These are phyloP conservation scores for Dicorynia guianensis DNA, from an alignment of 306 rosid genomes.

Conservation along the genomic window DNA sequence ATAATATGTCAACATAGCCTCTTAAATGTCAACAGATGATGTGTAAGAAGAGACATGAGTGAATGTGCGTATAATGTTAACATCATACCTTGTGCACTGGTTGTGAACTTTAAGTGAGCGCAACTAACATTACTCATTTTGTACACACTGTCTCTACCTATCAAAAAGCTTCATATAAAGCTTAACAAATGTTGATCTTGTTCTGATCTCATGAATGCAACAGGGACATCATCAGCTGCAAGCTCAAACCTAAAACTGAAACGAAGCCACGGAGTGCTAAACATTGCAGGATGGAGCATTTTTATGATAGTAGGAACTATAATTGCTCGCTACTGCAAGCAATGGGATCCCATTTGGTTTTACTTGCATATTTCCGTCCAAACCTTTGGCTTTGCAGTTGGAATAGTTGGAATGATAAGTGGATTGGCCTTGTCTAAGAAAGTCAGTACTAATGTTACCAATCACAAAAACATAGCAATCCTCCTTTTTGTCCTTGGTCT, in stretches of 20 bases:
- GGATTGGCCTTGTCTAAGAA: conserved; percentile 34
- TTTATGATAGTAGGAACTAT: conserved; percentile 42
- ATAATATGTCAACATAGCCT: too few relatives aligned
- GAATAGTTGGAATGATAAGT: conserved; percentile 28
- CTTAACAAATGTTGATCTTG: neutral
- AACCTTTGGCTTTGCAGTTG: conserved; percentile 30
- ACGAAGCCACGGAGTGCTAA: conserved; percentile 45
- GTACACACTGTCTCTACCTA: too few relatives aligned
- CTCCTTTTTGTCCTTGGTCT: conserved; percentile 41
- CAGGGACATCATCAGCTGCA: neutral
- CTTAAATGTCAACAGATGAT: too few relatives aligned
- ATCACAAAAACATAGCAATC: conserved; percentile 42
- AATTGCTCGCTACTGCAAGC: conserved; percentile 39
- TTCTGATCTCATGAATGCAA: neutral
- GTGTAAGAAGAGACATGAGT: too few relatives aligned
- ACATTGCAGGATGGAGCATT: conserved; percentile 41
- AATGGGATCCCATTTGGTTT: conserved; percentile 51
- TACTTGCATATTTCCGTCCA: conserved; percentile 48
- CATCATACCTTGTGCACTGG: too few relatives aligned
- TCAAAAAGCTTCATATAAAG: too few relatives aligned
- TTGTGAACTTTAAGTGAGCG: too few relatives aligned
- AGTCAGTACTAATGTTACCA: neutral
- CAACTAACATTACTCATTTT: too few relatives aligned
- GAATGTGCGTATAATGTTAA: too few relatives aligned
- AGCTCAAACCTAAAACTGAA: conserved; percentile 8